Evolutionary conservation across 257 asterid genomes (phyloP).

Genomic region (Nicotiana sylvestris): DNA sequence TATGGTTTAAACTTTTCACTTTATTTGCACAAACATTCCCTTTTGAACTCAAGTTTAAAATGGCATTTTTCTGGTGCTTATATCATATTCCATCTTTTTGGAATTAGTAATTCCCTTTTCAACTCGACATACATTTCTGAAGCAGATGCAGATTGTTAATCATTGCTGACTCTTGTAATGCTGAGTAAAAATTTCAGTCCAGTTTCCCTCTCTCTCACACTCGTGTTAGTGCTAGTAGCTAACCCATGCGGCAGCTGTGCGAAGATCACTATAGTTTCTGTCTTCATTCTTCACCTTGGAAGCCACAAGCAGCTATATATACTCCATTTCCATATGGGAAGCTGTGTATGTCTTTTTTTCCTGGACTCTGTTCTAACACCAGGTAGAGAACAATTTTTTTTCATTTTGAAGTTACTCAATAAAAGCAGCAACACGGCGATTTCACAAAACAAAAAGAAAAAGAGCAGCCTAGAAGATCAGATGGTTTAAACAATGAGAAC

Average conservation of each 20-base stretch:
- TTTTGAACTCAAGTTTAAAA: background rate
- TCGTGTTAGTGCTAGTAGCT: background rate
- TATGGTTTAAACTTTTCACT: conserved; percentile 26
- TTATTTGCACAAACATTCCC: background rate
- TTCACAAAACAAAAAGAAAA: conserved; percentile 2
- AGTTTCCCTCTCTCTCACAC: background rate
- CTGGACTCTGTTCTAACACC: background rate
- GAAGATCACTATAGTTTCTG: background rate
- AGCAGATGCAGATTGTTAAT: background rate
- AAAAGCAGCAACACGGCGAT: background rate
- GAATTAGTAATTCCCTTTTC: background rate
- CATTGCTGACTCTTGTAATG: background rate
- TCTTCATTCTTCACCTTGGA: background rate
- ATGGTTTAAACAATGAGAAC: background rate
- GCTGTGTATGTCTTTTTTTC: background rate
- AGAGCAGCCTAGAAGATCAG: background rate
- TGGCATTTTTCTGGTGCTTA: background rate
- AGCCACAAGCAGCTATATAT: background rate
- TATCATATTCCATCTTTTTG: background rate
- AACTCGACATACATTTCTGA: background rate
- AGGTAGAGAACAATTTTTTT: background rate
- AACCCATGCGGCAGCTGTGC: background rate
- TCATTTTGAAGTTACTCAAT: background rate
- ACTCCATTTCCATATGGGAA: conserved; percentile 1
- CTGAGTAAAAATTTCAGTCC: background rate